These are phyloP conservation scores for Acanthamoeba sp. DNA, from an alignment of 208 protist genomes.

Conservation along the genomic window DNA sequence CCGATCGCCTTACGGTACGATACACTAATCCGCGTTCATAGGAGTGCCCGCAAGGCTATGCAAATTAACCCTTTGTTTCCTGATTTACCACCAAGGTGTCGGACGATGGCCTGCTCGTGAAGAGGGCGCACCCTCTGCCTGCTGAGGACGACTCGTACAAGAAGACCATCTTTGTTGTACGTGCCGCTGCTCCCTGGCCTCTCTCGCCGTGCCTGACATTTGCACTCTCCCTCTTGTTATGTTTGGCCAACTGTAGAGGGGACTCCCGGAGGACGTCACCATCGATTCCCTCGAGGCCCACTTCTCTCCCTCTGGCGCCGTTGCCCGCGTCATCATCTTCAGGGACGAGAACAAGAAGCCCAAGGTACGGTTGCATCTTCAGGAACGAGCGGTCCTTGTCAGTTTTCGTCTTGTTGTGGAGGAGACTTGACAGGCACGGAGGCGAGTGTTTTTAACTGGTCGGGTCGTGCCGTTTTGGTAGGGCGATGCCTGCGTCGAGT, in stretches of 20 bases:
- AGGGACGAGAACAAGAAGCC: slow-evolving; percentile 68
- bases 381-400: no score
- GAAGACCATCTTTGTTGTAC: slow-evolving; percentile 34
- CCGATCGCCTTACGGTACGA: slow-evolving; percentile 24
- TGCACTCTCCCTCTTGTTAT: not conserved
- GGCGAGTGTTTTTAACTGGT: no score
- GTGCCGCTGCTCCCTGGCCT: no score
- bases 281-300: slow-evolving; percentile 35
- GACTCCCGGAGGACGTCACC: slow-evolving; percentile 33
- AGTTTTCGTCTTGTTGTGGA: not conserved
- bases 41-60: not conserved
- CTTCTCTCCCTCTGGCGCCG: slow-evolving; percentile 28
- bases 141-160: slow-evolving; percentile 24
- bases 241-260: slow-evolving; percentile 23
- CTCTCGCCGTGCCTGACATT: no score
- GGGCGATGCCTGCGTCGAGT: slow-evolving; percentile 60
- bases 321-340: slow-evolving; percentile 2
- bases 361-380: not conserved
- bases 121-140: slow-evolving; percentile 25
- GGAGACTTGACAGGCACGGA: no score
- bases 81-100: not conserved
- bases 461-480: not conserved
- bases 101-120: slow-evolving; percentile 38
- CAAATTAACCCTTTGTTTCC: not conserved
- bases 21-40: not conserved